Evolutionary conservation across 768 basidiomycete genomes (phyloP).

Genomic region (Holtermanniella nyarrowii): DNA sequence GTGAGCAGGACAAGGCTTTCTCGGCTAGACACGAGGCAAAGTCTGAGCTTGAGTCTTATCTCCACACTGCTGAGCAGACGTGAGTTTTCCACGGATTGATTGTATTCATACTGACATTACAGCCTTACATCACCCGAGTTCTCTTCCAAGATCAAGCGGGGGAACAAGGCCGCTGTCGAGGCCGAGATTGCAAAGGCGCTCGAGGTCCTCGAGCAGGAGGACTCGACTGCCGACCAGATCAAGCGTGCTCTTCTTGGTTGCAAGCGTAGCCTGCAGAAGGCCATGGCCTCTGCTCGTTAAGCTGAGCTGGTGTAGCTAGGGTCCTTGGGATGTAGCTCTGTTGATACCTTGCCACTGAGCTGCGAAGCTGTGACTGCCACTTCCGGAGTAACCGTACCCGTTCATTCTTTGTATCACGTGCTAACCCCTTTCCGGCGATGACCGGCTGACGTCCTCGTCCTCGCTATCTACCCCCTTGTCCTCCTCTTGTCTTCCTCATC

Average conservation of each 20-base stretch:
- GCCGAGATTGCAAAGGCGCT: constrained; percentile 94
- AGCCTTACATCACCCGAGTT: constrained; percentile 86
- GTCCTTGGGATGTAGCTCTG: neutral
- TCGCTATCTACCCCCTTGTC: neutral
- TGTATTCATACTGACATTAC: neutral
- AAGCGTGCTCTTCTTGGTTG: constrained; percentile 90
- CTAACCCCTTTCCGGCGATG: too few species aligned
- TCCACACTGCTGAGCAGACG: constrained; percentile 91
- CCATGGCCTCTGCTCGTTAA: constrained; percentile 44
- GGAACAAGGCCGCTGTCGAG: constrained; percentile 88
- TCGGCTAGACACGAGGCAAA: constrained; percentile 95
- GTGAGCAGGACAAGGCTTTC: constrained; percentile 68
- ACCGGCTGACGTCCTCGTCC: neutral
- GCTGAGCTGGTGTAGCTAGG: neutral
- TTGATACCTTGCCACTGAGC: too few species aligned
- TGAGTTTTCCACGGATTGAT: neutral
- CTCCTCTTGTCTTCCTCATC: neutral
- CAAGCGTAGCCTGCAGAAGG: constrained; percentile 97
- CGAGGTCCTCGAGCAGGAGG: constrained; percentile 97
- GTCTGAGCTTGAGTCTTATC: constrained; percentile 93
- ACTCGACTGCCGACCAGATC: constrained; percentile 84
- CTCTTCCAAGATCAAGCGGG: constrained; percentile 97
- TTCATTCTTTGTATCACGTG: too few species aligned
- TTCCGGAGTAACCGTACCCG: too few species aligned
- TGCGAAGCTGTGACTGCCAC: too few species aligned